Base-by-base conservation (phyloP, 345 rosid species). In the Erodium maritimum region DNA sequence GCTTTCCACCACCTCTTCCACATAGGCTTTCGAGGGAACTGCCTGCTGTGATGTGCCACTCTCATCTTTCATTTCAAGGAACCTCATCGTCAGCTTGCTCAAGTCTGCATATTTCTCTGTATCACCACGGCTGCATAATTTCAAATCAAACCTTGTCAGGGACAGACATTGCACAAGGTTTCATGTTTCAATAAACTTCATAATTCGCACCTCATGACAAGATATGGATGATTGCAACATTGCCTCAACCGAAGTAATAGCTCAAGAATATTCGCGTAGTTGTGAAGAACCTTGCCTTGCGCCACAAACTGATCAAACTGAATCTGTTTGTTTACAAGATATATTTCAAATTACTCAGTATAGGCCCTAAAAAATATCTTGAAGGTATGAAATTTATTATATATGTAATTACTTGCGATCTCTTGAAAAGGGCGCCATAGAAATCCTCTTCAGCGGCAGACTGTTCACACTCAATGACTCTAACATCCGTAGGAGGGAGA, bases 151-250 rank as follows among this genome's bases (percentile, higher is more conserved):
- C 37, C 5, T 11, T 29, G 37, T 29, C 37, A 3, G 37, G 9
- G 9, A 29, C 37, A 29, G 9, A 29, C 8, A 29, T 5, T 29
- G 1, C 17, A 53, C 17, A 53, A 21, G 52, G 5, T 1, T 1
- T 17, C 17, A 22, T 19, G 10, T 21, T 37, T 11, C 19, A 13
- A 21, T 20, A 21, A 11, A 69, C n/a, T 59, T 1, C 9, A 29
- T 29, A 29, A 29, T 23, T 51, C 46, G 29, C 29, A 76, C 90
- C 95, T 77, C 86, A 83, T 76, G 48, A 83, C 87, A 57, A 83
- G 87, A 68, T 71, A 86, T 5, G 87, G 87, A 42, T 83, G 85
- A 75, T 86, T 83, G 77, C 90, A 86, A 61, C 90, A 81, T 55
- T 86, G 86, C 71, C 95, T 79, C 66, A 80, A 55, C 57, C 90